Base-by-base conservation (phyloP, 495 filamentous ascomycete genomes). In the Cryomyces minteri region DNA sequence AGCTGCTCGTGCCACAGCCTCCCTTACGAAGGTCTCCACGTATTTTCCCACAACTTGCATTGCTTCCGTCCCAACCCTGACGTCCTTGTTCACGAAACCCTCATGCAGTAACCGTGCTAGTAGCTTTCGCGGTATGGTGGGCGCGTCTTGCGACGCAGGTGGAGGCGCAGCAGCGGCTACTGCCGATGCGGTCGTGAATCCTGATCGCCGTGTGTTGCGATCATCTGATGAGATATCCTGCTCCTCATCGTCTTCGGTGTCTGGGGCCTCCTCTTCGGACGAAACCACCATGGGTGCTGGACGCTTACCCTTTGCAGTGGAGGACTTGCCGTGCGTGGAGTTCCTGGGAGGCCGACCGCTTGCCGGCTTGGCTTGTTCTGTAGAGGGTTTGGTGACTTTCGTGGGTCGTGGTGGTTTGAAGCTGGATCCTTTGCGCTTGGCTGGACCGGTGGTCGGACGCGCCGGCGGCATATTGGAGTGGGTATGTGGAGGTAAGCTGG, bases 1-100 rank as follows among this genome's bases (percentile, higher is more conserved):
- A 6, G 77, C 78, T 36, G 84, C 80, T 59, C 90, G 58, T 30
- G 86, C 86, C 54, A 98, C 75, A 31, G 87, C 86, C 65, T 98
- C 90, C 50, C 82, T 70, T 46, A 95, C 83, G 68, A 94, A 98
- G 9, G 82, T 77, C 65, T 93, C 84, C 57, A 94, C 72, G 56
- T 96, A 96, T 64, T 80, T 85, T 4, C 73, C 83, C 31, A 90
- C 72, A 5, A 86, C 76, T 10, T 62, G 66, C 57, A 87, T 77
- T 12, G 90, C 92, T 42, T 87, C 82, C 54, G 77, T 80, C 4
- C 77, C 75, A 34, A 96, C 79, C 57, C 80, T 70, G 3, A 78
- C 88, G 44, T 74, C 73, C 14, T 68, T 56, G 45, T 78, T 68
- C 49, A 69, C 69, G 54, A 94, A 93, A 60, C 79, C 76, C 46